Evolutionary conservation across 768 basidiomycete species (phyloP), one percentile per base, ranked within the genome.

Genomic region (Leccinum fibrillosum): DNA sequence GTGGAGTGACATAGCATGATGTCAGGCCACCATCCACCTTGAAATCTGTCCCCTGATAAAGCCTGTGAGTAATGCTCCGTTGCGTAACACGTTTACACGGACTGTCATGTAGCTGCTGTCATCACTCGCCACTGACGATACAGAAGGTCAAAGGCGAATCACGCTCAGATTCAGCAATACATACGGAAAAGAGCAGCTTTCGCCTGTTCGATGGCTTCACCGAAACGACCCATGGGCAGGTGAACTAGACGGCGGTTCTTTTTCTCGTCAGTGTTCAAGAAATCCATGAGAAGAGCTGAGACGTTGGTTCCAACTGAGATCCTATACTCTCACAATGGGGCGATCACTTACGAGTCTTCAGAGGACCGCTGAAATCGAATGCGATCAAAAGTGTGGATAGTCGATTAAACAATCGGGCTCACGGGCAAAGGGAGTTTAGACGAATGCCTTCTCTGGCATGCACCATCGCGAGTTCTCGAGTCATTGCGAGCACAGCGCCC

Each of bases 401-500:
- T n/a, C 26, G 45, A 26, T 12, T 4, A 19, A 37, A n/a, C 19
- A 28, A 45, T 19, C 6, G 8, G 9, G 79, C 91, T 69, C 75
- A 94, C 90, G 95, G 97, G 83, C 95, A 98, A 58, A 99, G 83
- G 11, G 94, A 86, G 76, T 99, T 99, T 73, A 98, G 65, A 28
- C 97, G 88, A 68, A 99, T 98, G 51, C 96, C 96, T 78, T 99
- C 97, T 60, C 89, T 82, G 47, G 97, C 97, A 73, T 99, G 97
- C 1, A 98, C 91, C 85, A 98, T 95, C 1, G 97, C 97, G 32
- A 98, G 81, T 70, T 99, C 97, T 39, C 97, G 86, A 15, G 94
- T 96, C 94, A 99, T 95, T 4, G 97, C 92, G 49, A 99, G 86
- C n/a, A 98, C 97, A 32, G 88, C 97, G 62, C 97, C 96, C 87